Conservation (phyloP, 176 grass and related monocot species). For the Aegilops sharonensis region DNA sequence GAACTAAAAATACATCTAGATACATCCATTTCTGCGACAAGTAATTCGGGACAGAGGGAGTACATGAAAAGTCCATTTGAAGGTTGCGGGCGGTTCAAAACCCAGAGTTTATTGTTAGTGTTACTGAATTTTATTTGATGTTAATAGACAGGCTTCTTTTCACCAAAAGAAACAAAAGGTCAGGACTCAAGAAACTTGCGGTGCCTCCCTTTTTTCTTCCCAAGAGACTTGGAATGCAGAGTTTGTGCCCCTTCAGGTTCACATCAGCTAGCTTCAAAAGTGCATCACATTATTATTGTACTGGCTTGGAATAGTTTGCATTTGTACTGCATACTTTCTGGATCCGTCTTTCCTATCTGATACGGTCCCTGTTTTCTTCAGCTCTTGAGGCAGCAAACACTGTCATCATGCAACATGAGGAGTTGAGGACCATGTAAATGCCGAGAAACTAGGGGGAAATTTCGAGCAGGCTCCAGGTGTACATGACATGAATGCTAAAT, state of each 20-base stretch:
- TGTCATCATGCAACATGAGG: conserved; percentile 19
- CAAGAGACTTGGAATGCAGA: conserved; percentile 27
- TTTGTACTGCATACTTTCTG: background rate
- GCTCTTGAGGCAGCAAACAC: background rate
- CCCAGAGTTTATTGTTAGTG: background rate
- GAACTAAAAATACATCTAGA: no score
- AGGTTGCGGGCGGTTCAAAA: background rate
- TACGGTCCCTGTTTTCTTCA: background rate
- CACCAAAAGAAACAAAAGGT: background rate
- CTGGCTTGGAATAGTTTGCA: conserved; percentile 5
- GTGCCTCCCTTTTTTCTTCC: background rate
- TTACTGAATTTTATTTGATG: background rate
- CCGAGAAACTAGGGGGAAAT: background rate
- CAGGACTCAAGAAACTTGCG: background rate
- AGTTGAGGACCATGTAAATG: background rate
- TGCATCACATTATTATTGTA: conserved; percentile 16
- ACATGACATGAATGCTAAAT: no score
- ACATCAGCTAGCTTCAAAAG: conserved; percentile 24
- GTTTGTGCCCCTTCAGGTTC: background rate
- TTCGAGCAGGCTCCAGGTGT: background rate
- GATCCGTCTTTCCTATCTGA: background rate
- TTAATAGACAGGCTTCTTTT: conserved; percentile 5
- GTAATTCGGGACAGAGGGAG: no score
- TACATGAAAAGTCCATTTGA: background rate
- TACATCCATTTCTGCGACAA: no score